Conservation (phyloP, 2,329 filamentous ascomycete genomes). For the Sporothrix protearum region DNA sequence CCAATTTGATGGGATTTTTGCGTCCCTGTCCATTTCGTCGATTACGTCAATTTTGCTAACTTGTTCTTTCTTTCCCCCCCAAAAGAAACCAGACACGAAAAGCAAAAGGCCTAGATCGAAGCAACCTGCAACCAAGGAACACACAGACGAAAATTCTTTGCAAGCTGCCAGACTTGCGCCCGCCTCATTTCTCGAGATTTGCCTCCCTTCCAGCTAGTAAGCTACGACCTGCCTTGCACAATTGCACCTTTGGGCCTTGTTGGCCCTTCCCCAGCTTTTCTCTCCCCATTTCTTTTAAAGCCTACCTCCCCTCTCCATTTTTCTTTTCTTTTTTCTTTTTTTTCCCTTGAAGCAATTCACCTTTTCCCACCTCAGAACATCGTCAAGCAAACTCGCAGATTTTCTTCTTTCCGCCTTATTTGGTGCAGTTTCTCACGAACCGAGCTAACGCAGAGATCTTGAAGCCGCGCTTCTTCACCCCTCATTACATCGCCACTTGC, state of each 20-base stretch:
- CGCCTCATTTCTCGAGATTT: background rate
- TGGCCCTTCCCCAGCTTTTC: background rate
- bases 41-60: conserved; percentile 19
- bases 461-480: background rate
- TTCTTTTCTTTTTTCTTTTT: no score
- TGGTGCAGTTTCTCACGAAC: background rate
- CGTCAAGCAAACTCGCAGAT: background rate
- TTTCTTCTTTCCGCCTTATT: background rate
- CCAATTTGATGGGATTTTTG: background rate
- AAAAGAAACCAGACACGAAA: conserved; percentile 12
- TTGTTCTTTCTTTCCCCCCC: background rate
- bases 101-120: conserved; percentile 14
- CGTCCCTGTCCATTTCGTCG: conserved; percentile 13
- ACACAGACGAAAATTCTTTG: background rate
- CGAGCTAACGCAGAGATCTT: background rate
- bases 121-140: background rate
- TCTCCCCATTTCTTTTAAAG: background rate
- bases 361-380: background rate
- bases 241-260: background rate
- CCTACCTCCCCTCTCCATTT: background rate
- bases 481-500: conserved; percentile 1
- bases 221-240: background rate
- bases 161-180: conserved; percentile 12
- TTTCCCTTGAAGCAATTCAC: background rate
- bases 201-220: conserved; percentile 2